These are phyloP conservation scores for Botrytis cinerea DNA, from an alignment of 2,329 filamentous ascomycete genomes.

Conservation along the genomic window DNA sequence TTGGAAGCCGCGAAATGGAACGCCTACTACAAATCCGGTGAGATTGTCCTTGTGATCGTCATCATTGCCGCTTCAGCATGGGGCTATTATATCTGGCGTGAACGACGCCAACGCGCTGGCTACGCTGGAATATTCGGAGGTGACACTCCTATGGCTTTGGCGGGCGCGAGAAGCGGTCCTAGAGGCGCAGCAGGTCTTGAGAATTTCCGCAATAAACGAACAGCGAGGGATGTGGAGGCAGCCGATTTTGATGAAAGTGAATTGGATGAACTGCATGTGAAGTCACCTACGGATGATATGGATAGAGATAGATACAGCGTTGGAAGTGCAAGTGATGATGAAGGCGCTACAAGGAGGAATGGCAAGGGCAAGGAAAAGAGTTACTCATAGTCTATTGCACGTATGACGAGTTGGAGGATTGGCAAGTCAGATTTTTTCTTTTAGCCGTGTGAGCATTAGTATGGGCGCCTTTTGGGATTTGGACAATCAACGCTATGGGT, in stretches of 20 bases:
- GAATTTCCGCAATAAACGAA: slow-evolving; percentile 50
- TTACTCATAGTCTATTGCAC: slow-evolving; percentile 20
- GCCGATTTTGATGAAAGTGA: slow-evolving; percentile 68
- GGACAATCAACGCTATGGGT: not conserved
- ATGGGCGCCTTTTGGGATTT: slow-evolving; percentile 7
- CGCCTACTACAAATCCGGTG: slow-evolving; percentile 71
- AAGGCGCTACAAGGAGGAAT: slow-evolving; percentile 38
- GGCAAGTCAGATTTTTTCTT: not conserved
- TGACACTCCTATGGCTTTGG: slow-evolving; percentile 38
- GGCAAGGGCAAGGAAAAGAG: slow-evolving; percentile 29
- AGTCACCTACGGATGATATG: slow-evolving; percentile 40
- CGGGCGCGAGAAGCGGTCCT: slow-evolving; percentile 33
- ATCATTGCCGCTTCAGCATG: slow-evolving; percentile 62
- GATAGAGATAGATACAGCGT: slow-evolving; percentile 56
- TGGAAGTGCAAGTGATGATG: slow-evolving; percentile 59
- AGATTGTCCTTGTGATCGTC: slow-evolving; percentile 68
- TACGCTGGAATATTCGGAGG: slow-evolving; percentile 51
- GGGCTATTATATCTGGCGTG: slow-evolving; percentile 65
- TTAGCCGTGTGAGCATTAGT: not conserved
- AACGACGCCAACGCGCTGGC: slow-evolving; percentile 56
- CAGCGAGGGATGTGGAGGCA: slow-evolving; percentile 58
- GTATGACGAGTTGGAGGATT: not conserved
- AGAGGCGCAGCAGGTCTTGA: slow-evolving; percentile 46
- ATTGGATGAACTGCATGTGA: slow-evolving; percentile 58
- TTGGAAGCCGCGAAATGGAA: slow-evolving; percentile 68